phyloP scores from a whole-genome alignment of 1,139 yeast genomes.

The Petasospora rhodanensis region DNA sequence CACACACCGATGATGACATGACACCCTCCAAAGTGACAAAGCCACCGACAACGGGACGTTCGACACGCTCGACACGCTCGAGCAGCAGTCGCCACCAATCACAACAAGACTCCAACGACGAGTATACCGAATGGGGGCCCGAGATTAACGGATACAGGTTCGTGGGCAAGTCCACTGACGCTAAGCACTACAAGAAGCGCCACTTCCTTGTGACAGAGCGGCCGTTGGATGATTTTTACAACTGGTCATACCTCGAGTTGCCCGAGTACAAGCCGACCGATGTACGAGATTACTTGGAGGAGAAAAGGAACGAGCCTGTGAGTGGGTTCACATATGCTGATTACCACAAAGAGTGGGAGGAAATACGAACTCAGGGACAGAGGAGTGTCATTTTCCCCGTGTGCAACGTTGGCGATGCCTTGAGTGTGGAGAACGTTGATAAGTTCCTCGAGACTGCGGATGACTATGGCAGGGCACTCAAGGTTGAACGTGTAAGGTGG shows the following conservation, averaged over 20 bases:
- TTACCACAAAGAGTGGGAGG: conserved; percentile 29
- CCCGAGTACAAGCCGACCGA: conserved; percentile 18
- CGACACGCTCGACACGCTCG: too few relatives aligned
- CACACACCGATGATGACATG: too few relatives aligned
- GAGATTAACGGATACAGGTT: conserved; percentile 32
- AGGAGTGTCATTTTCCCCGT: conserved; percentile 18
- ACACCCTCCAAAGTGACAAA: too few relatives aligned
- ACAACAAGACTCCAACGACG: not conserved
- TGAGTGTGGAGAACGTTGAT: conserved; percentile 17
- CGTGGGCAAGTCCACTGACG: conserved; percentile 8
- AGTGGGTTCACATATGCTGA: conserved; percentile 16
- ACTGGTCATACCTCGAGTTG: conserved; percentile 18
- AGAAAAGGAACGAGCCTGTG: not conserved
- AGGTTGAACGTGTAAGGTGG: conserved; percentile 56
- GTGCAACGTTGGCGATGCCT: conserved; percentile 3
- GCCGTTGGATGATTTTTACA: conserved; percentile 6
- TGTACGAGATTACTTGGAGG: not conserved
- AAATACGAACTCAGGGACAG: conserved; percentile 10
- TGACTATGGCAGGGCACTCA: conserved; percentile 31
- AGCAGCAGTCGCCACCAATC: too few relatives aligned
- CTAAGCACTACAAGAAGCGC: conserved; percentile 12
- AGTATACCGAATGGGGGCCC: conserved; percentile 30
- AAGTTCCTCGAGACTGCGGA: conserved; percentile 24
- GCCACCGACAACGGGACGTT: too few relatives aligned
- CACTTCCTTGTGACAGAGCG: conserved; percentile 14